Conservation (phyloP, 495 filamentous ascomycete genomes). For the Chlorociboria aeruginascens region DNA sequence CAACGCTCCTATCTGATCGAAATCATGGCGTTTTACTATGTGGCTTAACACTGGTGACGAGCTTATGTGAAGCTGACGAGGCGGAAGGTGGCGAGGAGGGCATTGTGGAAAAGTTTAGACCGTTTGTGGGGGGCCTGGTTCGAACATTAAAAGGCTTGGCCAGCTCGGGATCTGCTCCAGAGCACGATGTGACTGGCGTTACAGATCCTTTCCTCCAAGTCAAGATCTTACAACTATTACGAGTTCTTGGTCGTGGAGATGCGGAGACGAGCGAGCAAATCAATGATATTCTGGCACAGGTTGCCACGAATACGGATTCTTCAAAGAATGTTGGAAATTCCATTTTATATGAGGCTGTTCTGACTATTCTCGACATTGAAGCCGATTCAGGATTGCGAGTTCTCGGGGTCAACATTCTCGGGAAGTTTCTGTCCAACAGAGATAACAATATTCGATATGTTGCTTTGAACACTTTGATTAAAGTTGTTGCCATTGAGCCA, state of each 20-base stretch:
- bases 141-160: conserved; percentile 82
- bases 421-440: conserved; percentile 93
- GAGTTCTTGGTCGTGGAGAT: conserved; percentile 80
- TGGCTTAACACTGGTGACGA: conserved; percentile 81
- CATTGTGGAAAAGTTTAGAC: conserved; percentile 80
- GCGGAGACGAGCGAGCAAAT: conserved; percentile 86
- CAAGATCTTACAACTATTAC: conserved; percentile 78
- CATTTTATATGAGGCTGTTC: conserved; percentile 93
- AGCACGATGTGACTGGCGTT: conserved; percentile 95
- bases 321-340: conserved; percentile 98
- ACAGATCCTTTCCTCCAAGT: conserved; percentile 98
- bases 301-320: conserved; percentile 95
- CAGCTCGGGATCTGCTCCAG: conserved; percentile 91
- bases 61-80: conserved; percentile 89
- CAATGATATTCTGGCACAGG: conserved; percentile 96
- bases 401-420: conserved; percentile 92
- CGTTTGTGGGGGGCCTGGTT: conserved; percentile 67
- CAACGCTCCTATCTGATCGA: conserved; percentile 71
- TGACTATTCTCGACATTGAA: conserved; percentile 96
- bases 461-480: conserved; percentile 91
- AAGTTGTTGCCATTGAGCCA: conserved; percentile 95
- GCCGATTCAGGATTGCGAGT: conserved; percentile 90
- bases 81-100: conserved; percentile 75
- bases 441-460: conserved; percentile 99
- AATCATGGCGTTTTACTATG: conserved; percentile 94